Percentiles rank a stretch among this genome's conserved stretches.
These are phyloP conservation scores for Ambispora gerdemannii DNA, from an alignment of 192 early-diverging fungal genomes.

Conservation along the genomic window DNA sequence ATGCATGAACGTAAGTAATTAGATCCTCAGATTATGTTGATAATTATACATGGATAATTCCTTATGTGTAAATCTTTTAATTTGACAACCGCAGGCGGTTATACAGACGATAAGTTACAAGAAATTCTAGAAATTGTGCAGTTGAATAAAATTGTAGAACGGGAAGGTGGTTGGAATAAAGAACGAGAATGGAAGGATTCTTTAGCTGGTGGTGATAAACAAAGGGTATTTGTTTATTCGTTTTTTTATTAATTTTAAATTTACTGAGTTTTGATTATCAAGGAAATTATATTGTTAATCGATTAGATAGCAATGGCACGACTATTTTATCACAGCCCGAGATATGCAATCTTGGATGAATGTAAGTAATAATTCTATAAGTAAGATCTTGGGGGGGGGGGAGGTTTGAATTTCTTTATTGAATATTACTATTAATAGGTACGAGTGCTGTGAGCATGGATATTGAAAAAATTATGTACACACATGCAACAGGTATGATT, in stretches of 20 bases:
- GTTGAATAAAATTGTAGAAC: conserved; percentile 75
- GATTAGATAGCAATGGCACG: conserved; percentile 87
- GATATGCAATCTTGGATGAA: conserved; percentile 96
- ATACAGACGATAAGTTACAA: conserved; percentile 76
- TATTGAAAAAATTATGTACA: conserved; percentile 89
- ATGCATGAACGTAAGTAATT: conserved; percentile 55
- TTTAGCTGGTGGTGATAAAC: conserved; percentile 96
- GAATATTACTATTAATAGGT: conserved; percentile 40
- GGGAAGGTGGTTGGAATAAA: conserved; percentile 88
- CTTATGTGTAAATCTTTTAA: background rate
- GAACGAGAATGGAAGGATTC: conserved; percentile 89
- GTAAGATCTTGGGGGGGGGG: too few species aligned
- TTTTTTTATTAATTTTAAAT: background rate
- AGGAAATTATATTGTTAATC: background rate
- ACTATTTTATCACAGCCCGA: conserved; percentile 94
- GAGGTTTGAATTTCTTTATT: background rate
- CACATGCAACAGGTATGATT: conserved; percentile 59
- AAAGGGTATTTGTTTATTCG: conserved; percentile 61
- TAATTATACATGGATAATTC: background rate
- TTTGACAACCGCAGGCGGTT: conserved; percentile 38
- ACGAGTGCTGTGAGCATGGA: conserved; percentile 90
- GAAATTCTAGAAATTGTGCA: conserved; percentile 82
- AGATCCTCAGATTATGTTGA: background rate
- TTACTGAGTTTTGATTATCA: background rate
- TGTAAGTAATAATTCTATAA: conserved; percentile 55